These are phyloP conservation scores for Sphaerosporella brunnea DNA, from an alignment of 495 filamentous ascomycete genomes.

Conservation along the genomic window DNA sequence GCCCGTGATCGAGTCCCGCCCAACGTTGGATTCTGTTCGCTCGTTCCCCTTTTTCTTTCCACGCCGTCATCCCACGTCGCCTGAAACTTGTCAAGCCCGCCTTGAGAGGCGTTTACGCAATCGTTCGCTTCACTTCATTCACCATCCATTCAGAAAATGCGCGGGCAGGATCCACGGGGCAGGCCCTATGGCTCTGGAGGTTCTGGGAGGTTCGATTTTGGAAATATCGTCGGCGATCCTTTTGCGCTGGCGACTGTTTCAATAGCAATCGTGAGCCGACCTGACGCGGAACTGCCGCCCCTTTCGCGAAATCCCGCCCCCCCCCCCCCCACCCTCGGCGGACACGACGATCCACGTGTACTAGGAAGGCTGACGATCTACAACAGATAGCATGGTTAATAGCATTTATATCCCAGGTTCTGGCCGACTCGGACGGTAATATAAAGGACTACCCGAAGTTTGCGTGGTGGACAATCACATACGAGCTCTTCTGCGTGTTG, in stretches of 20 bases:
- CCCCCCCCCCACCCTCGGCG: too few relatives aligned
- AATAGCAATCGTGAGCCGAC: conserved; percentile 61
- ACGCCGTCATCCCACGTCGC: too few relatives aligned
- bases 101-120: conserved; percentile 41
- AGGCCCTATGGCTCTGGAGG: conserved; percentile 35
- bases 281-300: conserved; percentile 6
- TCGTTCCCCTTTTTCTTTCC: too few relatives aligned
- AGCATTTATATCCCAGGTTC: conserved; percentile 66
- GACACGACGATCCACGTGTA: too few relatives aligned
- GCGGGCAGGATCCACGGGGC: conserved; percentile 34
- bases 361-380: conserved; percentile 3
- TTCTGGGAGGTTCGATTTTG: conserved; percentile 48
- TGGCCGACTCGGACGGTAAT: conserved; percentile 41
- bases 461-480: conserved; percentile 77
- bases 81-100: too few relatives aligned
- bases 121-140: conserved; percentile 55
- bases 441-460: conserved; percentile 52
- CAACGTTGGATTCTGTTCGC: too few relatives aligned
- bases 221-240: conserved; percentile 86
- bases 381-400: conserved; percentile 84
- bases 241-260: conserved; percentile 90
- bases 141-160: conserved; percentile 70
- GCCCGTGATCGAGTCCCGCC: too few relatives aligned
- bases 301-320: background rate
- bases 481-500: conserved; percentile 63